Base-by-base conservation (phyloP, 768 basidiomycete genomes). In the Trametes cubensis region DNA sequence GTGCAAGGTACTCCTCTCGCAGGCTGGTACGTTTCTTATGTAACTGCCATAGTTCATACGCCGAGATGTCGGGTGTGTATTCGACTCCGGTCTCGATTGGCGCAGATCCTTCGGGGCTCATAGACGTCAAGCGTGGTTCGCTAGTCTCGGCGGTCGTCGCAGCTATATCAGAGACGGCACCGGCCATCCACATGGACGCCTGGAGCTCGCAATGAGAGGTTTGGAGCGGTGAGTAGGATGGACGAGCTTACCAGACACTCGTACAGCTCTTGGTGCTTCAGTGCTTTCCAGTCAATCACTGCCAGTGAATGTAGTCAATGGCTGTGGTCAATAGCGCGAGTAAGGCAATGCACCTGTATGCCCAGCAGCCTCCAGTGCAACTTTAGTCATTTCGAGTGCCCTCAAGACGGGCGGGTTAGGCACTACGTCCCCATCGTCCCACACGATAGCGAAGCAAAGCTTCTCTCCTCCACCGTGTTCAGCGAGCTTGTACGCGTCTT, bases 251-350 rank as follows among this genome's bases (percentile, higher is more conserved):
- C 85, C 20, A 77, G 67, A 14, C 71, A 70, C 0, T 75, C 63
- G 50, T 69, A 70, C 2, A 89, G 76, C 57, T 83, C 81, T 8
- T 61, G 59, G 64, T 88, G 85, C 34, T 85, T 79, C 41, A 79
- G 69, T 0, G 85, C 83, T 40, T 79, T 72, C 89, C 89, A 93
- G 53, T 89, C 83, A 53, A 92, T 79, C 18, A 92, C 91, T 89
- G 51, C 39, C 17, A 30, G 4, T 34, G 6, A 34, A 11, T 4
- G 11, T 34, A 11, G 2, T 34, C 34, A 34, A 34, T 34, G 11
- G 6, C 34, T 34, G 10, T 2, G 34, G 34, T 2, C 4, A 34
- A 34, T 34, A 7, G 34, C 34, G 34, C 34, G 5, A 34, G 34
- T 34, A 11, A 21, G 7, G 40, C 76, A 40, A 18, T 6, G 3